A percentile compares a stretch with the other conserved stretches of the same genome.
Conservation (phyloP, 192 early-diverging fungal genomes). For the Phycomyces blakesleeanus region DNA sequence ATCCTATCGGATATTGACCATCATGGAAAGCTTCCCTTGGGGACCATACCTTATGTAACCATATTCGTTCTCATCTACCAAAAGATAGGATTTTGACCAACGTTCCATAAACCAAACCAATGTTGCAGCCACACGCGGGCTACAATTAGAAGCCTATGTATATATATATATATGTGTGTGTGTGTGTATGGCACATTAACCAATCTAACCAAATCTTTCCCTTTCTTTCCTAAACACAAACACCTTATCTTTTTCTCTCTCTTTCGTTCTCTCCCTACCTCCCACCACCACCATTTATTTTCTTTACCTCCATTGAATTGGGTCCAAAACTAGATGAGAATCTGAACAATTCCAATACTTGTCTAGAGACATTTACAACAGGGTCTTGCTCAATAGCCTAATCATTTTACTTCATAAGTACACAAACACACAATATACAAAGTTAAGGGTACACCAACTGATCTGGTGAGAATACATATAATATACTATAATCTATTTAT, state of each 20-base stretch:
- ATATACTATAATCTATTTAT: too few relatives aligned
- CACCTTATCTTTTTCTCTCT: too few relatives aligned
- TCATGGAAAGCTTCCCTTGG: background rate
- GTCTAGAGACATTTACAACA: slow-evolving; percentile 46
- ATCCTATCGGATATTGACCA: too few relatives aligned
- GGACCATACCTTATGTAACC: slow-evolving; percentile 45
- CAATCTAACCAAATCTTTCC: too few relatives aligned
- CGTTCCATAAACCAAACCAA: slow-evolving; percentile 73
- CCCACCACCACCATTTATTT: background rate
- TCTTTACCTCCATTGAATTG: slow-evolving; percentile 35
- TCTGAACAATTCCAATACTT: slow-evolving; percentile 47
- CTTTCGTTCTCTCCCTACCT: too few relatives aligned
- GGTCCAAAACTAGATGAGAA: slow-evolving; percentile 50
- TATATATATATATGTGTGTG: too few relatives aligned
- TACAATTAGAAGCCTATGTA: slow-evolving; percentile 51
- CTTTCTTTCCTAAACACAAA: too few relatives aligned
- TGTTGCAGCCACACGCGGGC: slow-evolving; percentile 66
- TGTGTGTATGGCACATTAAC: too few relatives aligned
- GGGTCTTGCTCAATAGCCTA: slow-evolving; percentile 39
- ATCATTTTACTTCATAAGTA: too few relatives aligned
- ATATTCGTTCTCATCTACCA: slow-evolving; percentile 59
- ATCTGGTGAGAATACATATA: too few relatives aligned
- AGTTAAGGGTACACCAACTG: too few relatives aligned
- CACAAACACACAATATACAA: too few relatives aligned
- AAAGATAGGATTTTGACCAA: slow-evolving; percentile 70